These are phyloP conservation scores for Tremella fuciformis DNA, from an alignment of 768 basidiomycete genomes.

Conservation along the genomic window DNA sequence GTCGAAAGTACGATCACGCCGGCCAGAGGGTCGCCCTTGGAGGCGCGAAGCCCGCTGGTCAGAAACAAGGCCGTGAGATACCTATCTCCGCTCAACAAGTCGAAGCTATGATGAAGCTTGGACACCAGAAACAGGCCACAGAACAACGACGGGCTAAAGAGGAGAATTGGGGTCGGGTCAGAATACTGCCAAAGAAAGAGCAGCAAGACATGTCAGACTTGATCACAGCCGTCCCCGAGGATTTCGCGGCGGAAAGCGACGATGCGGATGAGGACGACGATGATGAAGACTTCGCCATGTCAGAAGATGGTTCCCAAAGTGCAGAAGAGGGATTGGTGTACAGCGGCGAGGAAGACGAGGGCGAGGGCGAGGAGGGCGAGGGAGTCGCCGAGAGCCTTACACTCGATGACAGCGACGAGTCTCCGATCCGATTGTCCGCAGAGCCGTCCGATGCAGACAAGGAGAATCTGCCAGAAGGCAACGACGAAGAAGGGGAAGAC, in stretches of 20 bases:
- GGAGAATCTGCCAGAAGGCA: slow-evolving; percentile 1
- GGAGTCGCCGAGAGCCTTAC: neutral
- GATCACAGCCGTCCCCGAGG: neutral
- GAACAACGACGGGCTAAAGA: slow-evolving; percentile 25
- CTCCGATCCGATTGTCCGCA: neutral
- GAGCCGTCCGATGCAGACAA: neutral
- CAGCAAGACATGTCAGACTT: slow-evolving; percentile 23
- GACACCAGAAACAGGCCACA: slow-evolving; percentile 21
- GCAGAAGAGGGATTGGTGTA: slow-evolving; percentile 5
- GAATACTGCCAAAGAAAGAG: slow-evolving; percentile 24
- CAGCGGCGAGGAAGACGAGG: slow-evolving; percentile 17
- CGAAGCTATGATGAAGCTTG: slow-evolving; percentile 4
- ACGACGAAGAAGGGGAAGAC: slow-evolving; percentile 8
- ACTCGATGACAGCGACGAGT: neutral
- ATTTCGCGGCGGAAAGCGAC: slow-evolving; percentile 3
- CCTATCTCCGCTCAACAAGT: slow-evolving; percentile 13
- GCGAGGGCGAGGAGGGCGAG: slow-evolving; percentile 5
- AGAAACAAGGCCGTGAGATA: slow-evolving; percentile 28
- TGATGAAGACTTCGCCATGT: slow-evolving; percentile 13
- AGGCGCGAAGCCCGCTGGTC: slow-evolving; percentile 28
- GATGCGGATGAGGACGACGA: slow-evolving; percentile 25
- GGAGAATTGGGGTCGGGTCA: slow-evolving; percentile 24
- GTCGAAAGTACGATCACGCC: slow-evolving; percentile 25
- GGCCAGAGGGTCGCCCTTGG: slow-evolving; percentile 22
- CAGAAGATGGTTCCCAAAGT: neutral